These are phyloP conservation scores for Lentinula lateritia DNA, from an alignment of 768 basidiomycete genomes.

Conservation along the genomic window DNA sequence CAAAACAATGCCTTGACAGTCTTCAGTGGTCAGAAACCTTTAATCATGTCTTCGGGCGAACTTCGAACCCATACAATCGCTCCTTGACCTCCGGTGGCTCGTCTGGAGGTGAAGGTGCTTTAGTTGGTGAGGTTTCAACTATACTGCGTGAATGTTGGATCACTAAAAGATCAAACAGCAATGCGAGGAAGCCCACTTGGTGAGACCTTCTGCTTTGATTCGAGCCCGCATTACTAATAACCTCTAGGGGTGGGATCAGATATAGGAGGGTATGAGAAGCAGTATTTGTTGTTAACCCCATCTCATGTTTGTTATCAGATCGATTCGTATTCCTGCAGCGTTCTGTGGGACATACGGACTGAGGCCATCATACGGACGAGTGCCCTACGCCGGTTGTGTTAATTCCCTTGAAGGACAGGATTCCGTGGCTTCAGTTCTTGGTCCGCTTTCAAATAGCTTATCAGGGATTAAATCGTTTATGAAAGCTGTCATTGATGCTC, in stretches of 20 bases:
- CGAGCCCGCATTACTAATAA: not conserved
- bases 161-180: slow-evolving; percentile 18
- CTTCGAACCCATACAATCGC: slow-evolving; percentile 70
- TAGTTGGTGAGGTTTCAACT: slow-evolving; percentile 41
- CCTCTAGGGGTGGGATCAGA: slow-evolving; percentile 67
- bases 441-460: slow-evolving; percentile 59
- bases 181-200: slow-evolving; percentile 41
- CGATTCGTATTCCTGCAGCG: slow-evolving; percentile 63
- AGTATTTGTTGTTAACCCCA: not conserved
- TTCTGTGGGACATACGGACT: slow-evolving; percentile 71
- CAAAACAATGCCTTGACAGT: no score
- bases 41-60: slow-evolving; percentile 78
- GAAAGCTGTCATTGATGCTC: slow-evolving; percentile 50
- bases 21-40: slow-evolving; percentile 69
- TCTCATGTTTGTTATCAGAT: slow-evolving; percentile 30
- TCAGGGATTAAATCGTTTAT: slow-evolving; percentile 62
- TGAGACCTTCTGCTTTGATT: slow-evolving; percentile 10
- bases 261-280: slow-evolving; percentile 56
- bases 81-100: slow-evolving; percentile 73
- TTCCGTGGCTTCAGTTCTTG: slow-evolving; percentile 64
- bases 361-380: slow-evolving; percentile 60
- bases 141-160: not conserved
- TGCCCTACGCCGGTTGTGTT: slow-evolving; percentile 64
- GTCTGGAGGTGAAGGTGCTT: slow-evolving; percentile 81
- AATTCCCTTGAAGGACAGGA: slow-evolving; percentile 72